Conservation (phyloP, 148 eudicot genomes). For the Oxyria digyna region DNA sequence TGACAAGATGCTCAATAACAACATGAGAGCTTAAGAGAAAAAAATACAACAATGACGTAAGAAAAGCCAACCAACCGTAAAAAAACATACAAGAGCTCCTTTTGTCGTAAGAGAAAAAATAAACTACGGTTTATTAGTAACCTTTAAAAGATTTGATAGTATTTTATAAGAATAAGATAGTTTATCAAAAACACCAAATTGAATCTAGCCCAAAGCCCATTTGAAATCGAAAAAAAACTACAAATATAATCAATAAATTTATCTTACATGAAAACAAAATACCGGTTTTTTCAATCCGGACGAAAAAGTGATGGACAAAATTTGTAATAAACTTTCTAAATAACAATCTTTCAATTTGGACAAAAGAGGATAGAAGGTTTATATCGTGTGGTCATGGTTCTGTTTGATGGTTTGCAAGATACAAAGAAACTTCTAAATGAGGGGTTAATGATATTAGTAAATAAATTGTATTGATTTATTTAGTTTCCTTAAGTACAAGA, state of each 20-base stretch:
- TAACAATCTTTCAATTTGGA: no score
- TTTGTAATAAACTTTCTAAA: conserved; percentile 48
- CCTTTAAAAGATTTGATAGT: conserved; percentile 40
- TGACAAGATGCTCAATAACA: neutral
- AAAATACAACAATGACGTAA: neutral
- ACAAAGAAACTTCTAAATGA: no score
- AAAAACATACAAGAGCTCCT: conserved; percentile 50
- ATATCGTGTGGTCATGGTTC: no score
- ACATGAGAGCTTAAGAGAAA: no score
- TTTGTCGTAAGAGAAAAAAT: conserved; percentile 33
- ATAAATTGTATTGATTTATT: no score
- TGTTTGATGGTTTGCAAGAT: no score
- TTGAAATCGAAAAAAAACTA: neutral
- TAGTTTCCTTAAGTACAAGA: no score
- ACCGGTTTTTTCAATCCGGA: conserved; percentile 32
- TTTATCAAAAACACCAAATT: neutral
- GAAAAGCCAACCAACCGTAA: conserved; percentile 42
- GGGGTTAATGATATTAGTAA: no score
- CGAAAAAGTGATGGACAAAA: conserved; percentile 82
- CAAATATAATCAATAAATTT: conserved; percentile 3
- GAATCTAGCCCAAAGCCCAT: neutral
- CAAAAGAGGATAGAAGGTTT: no score
- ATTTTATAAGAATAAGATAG: conserved; percentile 13
- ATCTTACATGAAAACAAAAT: conserved; percentile 28
- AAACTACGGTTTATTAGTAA: conserved; percentile 35